Base-by-base conservation (phyloP, 768 basidiomycete genomes). In the Clitopilus hobsonii region DNA sequence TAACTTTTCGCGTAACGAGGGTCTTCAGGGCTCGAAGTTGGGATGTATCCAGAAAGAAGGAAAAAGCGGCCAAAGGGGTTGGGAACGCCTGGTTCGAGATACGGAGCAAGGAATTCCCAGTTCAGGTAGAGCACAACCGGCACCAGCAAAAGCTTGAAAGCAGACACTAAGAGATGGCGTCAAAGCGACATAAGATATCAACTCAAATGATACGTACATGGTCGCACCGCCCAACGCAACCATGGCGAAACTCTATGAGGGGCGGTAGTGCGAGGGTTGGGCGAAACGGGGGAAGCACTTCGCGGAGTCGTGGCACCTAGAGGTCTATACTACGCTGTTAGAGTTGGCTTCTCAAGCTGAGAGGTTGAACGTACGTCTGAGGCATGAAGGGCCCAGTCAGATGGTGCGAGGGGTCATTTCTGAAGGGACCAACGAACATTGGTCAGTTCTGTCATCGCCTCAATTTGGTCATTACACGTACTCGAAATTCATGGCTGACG, bases 61-160 rank as follows among this genome's bases (percentile, higher is more conserved):
- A 98, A 76, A 22, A 94, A 60, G 10, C 79, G 74, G 1, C 73
- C 72, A 63, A 97, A 89, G 1, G 92, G 94, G 66, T 97, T 98
- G 14, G 74, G 60, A 4, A 80, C 56, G 36, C 67, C 74, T 0
- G 79, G 67, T 1, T 77, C 69, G 51, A 86, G 57, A 58, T 76
- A 77, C 0, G 70, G 73, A 5, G 71, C 67, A 6, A 80, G 55
- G 11, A 85, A 36, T 52, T 84, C 76, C 86, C 90, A 88, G 63
- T 85, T 86, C 11, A 75, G 47, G 64, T 80, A 91, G 3, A 89
- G 72, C 0, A 88, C 64, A 52, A 88, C 3, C 5, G 86, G 83
- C 0, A 85, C 53, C 28, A 83, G 58, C 28, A 93, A 77, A 20
- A 94, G 65, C 57, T 86, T 86, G 67, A 91, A 69, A 0, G 92